Evolutionary conservation across 371 early-diverging fungal species (phyloP), one percentile per base, ranked within the genome.

Genomic region (Rhizopus arrhizus): DNA sequence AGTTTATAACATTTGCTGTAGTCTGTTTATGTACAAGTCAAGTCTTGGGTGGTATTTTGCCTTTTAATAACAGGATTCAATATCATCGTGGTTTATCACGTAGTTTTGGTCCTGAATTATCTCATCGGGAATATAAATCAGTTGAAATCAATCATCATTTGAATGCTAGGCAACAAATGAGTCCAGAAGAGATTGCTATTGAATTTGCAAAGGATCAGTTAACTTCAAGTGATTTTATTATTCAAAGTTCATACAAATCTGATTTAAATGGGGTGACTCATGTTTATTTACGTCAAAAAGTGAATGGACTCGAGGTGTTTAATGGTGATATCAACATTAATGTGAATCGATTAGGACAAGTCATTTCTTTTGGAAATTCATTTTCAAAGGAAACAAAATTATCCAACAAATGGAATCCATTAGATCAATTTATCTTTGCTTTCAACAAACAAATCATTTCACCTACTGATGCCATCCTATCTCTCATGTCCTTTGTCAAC

Each of bases 271-370:
- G 91, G 5, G 84, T 91, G 5, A 91, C 93, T 3, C 94, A 94
- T 58, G 86, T 93, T 28, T 89, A 93, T 62, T 64, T 92, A n/a
- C 80, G 85, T 56, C 95, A 94, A 67, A 68, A 77, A 9, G 76
- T 90, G 46, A 68, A 88, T 61, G 92, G 91, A 5, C 67, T 90
- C 1, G 88, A 89, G 64, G 91, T 94, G 7, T 73, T 85, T 50
- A 95, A 94, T 66, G 92, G 87, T 41, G 86, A 89, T 58, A 87
- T 90, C 64, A 93, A 93, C 66, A 76, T 95, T 69, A 91, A 94
- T 62, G 72, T 94, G 28, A 89, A 91, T 70, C 64, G 68, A 46
- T 42, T 77, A 53, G 93, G 94, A 40, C 70, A 80, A 38, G 71
- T 95, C 49, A 74, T 93, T 34, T 85, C 89, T 6, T 89, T 82